phyloP scores from a whole-genome alignment of 2,329 filamentous ascomycete genomes.

The Botrytis aclada region DNA sequence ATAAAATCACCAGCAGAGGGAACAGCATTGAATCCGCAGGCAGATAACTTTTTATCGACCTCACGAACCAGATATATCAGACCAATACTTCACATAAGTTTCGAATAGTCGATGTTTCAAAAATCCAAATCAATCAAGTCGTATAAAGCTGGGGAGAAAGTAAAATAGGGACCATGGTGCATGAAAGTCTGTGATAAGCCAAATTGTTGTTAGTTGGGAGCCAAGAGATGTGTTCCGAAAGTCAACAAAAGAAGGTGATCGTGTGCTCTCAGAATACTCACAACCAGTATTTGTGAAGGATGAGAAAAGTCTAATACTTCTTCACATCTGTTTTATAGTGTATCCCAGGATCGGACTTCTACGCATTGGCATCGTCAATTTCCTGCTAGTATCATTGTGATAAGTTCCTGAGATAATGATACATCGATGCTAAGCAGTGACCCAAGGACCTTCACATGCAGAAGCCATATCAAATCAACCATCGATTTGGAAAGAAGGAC shows the following conservation, averaged over 20 bases:
- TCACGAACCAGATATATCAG: background rate
- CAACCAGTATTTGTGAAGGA: background rate
- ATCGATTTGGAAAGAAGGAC: background rate
- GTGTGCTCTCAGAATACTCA: background rate
- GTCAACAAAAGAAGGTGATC: background rate
- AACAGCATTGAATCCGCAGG: background rate
- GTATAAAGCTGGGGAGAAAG: background rate
- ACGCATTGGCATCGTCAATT: background rate
- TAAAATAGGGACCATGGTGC: background rate
- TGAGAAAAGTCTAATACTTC: background rate
- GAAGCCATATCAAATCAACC: background rate
- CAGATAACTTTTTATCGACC: background rate
- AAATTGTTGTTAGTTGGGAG: background rate
- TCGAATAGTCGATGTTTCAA: background rate
- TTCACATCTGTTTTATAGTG: background rate
- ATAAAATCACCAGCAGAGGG: background rate
- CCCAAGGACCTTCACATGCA: background rate
- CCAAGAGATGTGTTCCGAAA: background rate
- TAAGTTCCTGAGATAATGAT: no score
- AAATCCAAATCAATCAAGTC: rapidly evolving
- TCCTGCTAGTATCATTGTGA: rapidly evolving
- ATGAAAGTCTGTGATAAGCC: rapidly evolving
- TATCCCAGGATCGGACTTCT: background rate
- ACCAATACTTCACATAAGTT: background rate
- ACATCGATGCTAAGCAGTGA: background rate